These are phyloP conservation scores for Cystofilobasidium capitatum DNA, from an alignment of 768 basidiomycete genomes.

Conservation along the genomic window DNA sequence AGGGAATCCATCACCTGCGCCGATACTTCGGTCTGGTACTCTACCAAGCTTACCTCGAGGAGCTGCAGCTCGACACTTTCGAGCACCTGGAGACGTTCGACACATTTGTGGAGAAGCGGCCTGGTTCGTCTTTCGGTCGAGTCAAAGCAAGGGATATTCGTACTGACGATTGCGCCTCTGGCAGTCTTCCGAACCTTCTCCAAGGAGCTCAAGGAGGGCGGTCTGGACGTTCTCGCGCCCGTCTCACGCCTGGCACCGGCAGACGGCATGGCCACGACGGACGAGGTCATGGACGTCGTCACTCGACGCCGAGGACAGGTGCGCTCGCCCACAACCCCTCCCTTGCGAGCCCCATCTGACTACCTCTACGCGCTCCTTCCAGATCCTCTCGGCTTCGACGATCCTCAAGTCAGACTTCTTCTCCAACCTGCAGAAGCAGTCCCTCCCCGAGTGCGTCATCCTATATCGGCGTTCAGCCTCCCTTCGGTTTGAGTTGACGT, in stretches of 20 bases:
- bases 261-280: conserved; percentile 68
- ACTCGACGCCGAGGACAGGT: conserved; percentile 73
- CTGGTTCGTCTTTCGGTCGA: conserved; percentile 47
- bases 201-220: conserved; percentile 74
- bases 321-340: conserved; percentile 44
- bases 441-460: conserved; percentile 68
- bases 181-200: conserved; percentile 89
- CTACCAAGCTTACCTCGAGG: conserved; percentile 82
- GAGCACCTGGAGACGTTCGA: conserved; percentile 52
- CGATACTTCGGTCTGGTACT: conserved; percentile 53
- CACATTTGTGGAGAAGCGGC: conserved; percentile 68
- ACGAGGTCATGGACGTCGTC: conserved; percentile 82
- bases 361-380: no score
- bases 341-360: not conserved
- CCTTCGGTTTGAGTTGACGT: not conserved
- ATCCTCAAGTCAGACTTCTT: conserved; percentile 63
- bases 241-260: conserved; percentile 60
- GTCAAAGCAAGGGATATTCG: not conserved
- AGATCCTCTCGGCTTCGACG: conserved; percentile 54
- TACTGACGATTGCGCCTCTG: not conserved
- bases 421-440: conserved; percentile 83
- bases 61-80: conserved; percentile 65
- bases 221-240: conserved; percentile 67
- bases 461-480: not conserved
- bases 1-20: conserved; percentile 41